phyloP scores from a whole-genome alignment of 2,329 filamentous ascomycete genomes.

The Aaosphaeria pasadenensis region DNA sequence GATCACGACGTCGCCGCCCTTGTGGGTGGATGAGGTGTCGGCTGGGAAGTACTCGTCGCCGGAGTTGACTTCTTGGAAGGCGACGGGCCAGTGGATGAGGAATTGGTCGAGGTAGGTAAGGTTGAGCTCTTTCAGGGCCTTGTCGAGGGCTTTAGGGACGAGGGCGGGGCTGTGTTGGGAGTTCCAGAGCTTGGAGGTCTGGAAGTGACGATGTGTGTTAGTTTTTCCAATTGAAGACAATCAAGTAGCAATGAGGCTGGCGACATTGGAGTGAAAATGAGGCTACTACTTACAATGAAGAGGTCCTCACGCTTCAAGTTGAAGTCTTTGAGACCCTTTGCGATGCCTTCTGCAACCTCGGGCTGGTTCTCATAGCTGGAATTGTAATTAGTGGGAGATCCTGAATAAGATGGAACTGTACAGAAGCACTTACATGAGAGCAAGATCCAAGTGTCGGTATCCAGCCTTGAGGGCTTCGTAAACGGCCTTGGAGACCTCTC shows the following conservation, averaged over 20 bases:
- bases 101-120: conserved; percentile 89
- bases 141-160: conserved; percentile 71
- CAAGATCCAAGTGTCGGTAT: conserved; percentile 33
- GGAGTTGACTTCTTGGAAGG: conserved; percentile 62
- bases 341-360: conserved; percentile 29
- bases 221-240: too few relatives aligned
- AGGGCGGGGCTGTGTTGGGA: conserved; percentile 71
- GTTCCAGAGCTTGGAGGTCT: conserved; percentile 87
- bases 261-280: neutral
- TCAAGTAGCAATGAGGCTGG: too few relatives aligned
- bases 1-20: conserved; percentile 51
- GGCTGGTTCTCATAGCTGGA: conserved; percentile 29
- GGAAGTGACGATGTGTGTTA: conserved; percentile 40
- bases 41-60: conserved; percentile 39
- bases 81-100: conserved; percentile 84
- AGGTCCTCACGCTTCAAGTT: conserved; percentile 28
- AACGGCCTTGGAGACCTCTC: conserved; percentile 41
- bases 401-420: neutral
- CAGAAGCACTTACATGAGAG: conserved; percentile 21
- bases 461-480: conserved; percentile 33
- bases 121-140: conserved; percentile 71
- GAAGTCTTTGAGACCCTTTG: conserved; percentile 22
- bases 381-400: conserved; percentile 18
- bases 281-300: conserved; percentile 13
- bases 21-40: conserved; percentile 33